A percentile compares a stretch with the other conserved stretches of the same genome.
phyloP scores from a whole-genome alignment of 2,329 filamentous ascomycete genomes.

The Talaromyces rugulosus region DNA sequence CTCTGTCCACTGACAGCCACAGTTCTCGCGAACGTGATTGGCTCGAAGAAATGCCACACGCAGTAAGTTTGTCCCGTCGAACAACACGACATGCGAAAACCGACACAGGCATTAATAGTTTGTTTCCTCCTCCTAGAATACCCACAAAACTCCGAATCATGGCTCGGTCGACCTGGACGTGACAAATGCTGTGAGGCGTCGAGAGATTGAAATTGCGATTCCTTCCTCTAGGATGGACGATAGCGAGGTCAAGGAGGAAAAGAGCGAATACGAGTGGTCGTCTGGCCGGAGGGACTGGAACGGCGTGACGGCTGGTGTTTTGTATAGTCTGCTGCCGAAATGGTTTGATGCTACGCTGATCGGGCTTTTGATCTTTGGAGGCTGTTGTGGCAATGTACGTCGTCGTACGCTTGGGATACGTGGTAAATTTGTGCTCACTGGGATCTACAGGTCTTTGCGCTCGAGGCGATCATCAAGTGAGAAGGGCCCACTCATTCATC shows the following conservation, averaged over 20 bases:
- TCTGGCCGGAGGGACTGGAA: neutral
- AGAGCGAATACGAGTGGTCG: neutral
- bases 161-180: neutral
- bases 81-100: neutral
- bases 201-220: neutral
- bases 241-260: neutral
- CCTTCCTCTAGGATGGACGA: neutral
- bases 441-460: conserved; percentile 71
- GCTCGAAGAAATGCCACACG: neutral
- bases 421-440: neutral
- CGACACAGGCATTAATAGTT: neutral
- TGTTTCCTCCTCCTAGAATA: neutral
- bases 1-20: neutral
- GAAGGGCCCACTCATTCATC: conserved; percentile 24
- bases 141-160: neutral
- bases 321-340: conserved; percentile 44
- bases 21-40: neutral
- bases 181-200: neutral
- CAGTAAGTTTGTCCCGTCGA: neutral
- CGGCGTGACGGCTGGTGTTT: conserved; percentile 22
- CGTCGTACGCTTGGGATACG: conserved; percentile 26
- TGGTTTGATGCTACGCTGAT: conserved; percentile 64
- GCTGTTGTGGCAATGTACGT: conserved; percentile 87
- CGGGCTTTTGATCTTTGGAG: conserved; percentile 85
- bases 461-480: conserved; percentile 93